Evolutionary conservation across 345 rosid genomes (phyloP), one percentile per base, ranked within the genome.

Genomic region (Triadica sebifera): DNA sequence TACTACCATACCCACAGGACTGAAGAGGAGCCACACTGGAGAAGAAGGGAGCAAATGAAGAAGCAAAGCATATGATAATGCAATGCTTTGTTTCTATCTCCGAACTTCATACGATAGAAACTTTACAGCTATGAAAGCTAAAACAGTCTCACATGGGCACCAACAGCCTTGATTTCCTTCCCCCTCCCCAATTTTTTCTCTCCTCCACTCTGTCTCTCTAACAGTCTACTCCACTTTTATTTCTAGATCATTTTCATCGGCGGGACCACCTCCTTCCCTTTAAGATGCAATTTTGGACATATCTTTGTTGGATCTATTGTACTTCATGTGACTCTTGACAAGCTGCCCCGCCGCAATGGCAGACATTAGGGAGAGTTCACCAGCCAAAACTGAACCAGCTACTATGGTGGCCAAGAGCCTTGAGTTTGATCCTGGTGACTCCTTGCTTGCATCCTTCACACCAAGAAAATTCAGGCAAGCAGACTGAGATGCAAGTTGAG

Each of bases 311-410:
- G 97, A 92, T 81, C 97, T 81, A 83, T 92, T 92, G 85, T 92
- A 92, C 75, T 88, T 92, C 97, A 92, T 87, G 90, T 92, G 97
- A 79, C 97, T 92, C 69, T 43, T 80, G 70, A 92, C 93, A 1
- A 92, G 91, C 76, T 92, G 97, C 73, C 97, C 97, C 16, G 93
- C 96, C 69, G 97, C 90, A 29, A 92, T 87, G 55, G 97, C 97
- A 41, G 97, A 86, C 97, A 92, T 90, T 61, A 92, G 81, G 56
- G 97, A 92, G 24, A 92, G 89, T 77, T 90, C 96, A 53, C 92
- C 97, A 0, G 97, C 97, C 16, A 92, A 82, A 25, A 92, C 97
- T 20, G 96, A 84, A 63, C 97, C 97, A 0, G 97, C 96, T 6
- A 92, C 92, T 19, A 92, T 78, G 12, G 87, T 81, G 45, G 97